Conservation (phyloP, 1,284 basidiomycete species). For the Polyporus tsugae region DNA sequence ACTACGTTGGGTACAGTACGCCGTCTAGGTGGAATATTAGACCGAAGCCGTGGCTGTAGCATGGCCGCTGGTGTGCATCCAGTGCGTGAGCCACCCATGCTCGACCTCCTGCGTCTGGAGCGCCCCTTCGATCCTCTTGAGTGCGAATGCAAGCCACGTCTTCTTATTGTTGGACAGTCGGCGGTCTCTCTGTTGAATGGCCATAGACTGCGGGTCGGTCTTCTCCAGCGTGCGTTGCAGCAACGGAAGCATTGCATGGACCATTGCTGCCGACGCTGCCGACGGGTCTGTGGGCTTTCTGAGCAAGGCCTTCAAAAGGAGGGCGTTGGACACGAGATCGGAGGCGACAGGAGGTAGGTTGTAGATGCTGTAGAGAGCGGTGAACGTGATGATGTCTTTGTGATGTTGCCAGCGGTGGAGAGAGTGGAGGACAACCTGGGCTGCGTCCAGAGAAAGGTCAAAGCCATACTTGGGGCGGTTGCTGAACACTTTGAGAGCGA, state of each 20-base stretch:
- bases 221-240: conserved; percentile 48
- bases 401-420: conserved; percentile 57
- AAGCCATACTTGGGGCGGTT: conserved; percentile 68
- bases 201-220: conserved; percentile 37
- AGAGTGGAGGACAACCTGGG: conserved; percentile 53
- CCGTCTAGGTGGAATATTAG: background rate
- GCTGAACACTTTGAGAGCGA: conserved; percentile 68
- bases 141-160: conserved; percentile 41
- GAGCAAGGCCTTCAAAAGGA: conserved; percentile 57
- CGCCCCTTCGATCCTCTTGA: conserved; percentile 39
- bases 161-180: conserved; percentile 39
- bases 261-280: conserved; percentile 49
- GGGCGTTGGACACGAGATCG: conserved; percentile 64
- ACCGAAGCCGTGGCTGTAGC: background rate
- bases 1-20: background rate
- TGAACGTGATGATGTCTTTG: conserved; percentile 53
- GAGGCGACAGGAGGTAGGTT: conserved; percentile 57
- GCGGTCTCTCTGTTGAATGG: conserved; percentile 37
- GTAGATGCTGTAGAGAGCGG: conserved; percentile 62
- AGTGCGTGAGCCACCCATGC: conserved; percentile 39
- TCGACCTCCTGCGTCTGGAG: conserved; percentile 37
- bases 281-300: conserved; percentile 39
- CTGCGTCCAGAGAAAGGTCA: conserved; percentile 58
- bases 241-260: conserved; percentile 52
- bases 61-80: conserved; percentile 32